These are phyloP conservation scores for Neurospora pannonica DNA, from an alignment of 495 filamentous ascomycete genomes.

Conservation along the genomic window DNA sequence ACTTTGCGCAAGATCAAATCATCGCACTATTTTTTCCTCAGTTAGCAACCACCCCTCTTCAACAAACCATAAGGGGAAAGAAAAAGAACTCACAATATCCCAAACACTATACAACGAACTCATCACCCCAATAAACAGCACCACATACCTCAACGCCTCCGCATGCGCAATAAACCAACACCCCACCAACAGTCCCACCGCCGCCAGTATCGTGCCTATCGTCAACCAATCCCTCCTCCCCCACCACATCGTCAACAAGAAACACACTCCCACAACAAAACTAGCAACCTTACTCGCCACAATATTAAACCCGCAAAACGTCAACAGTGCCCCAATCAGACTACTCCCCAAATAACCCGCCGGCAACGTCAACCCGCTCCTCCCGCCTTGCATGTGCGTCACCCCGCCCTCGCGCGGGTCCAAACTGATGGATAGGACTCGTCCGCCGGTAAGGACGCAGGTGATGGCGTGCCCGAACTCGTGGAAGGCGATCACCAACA, in stretches of 20 bases:
- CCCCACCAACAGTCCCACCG: conserved; percentile 60
- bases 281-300: conserved; percentile 70
- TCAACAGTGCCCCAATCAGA: conserved; percentile 67
- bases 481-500: conserved; percentile 80
- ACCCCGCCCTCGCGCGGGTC: conserved; percentile 66
- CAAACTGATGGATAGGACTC: conserved; percentile 52
- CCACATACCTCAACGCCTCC: conserved; percentile 61
- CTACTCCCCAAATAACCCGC: conserved; percentile 70
- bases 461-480: conserved; percentile 73
- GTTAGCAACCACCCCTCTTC: no score
- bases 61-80: background rate
- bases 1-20: conserved; percentile 78
- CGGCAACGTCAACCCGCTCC: conserved; percentile 60
- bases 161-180: conserved; percentile 76
- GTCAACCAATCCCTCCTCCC: conserved; percentile 69
- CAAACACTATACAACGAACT: conserved; percentile 67
- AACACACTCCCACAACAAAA: conserved; percentile 61
- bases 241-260: conserved; percentile 73
- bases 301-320: conserved; percentile 73
- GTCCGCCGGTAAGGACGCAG: conserved; percentile 61
- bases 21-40: conserved; percentile 43
- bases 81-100: conserved; percentile 59
- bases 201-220: conserved; percentile 55
- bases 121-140: conserved; percentile 79
- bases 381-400: conserved; percentile 71